Conservation (phyloP, 73 alveolate species). For the Paramecium caudatum region DNA sequence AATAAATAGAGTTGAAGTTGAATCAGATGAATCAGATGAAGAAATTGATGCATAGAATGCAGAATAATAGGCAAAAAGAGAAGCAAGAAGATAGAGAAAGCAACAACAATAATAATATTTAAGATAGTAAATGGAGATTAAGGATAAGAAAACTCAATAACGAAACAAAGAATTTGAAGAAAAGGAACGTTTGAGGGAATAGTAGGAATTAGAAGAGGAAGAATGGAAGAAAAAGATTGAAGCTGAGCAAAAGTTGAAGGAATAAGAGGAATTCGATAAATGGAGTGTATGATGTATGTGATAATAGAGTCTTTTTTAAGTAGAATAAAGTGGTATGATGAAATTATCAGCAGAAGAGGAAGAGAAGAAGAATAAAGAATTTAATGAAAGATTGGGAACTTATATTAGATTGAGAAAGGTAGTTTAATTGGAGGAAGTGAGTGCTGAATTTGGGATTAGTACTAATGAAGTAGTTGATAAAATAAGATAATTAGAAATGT, state of each 20-base stretch:
- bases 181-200: slow-evolving; percentile 71
- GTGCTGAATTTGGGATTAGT: slow-evolving; percentile 79
- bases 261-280: slow-evolving; percentile 84
- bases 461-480: slow-evolving; percentile 84
- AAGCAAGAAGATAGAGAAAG: slow-evolving; percentile 80
- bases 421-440: slow-evolving; percentile 83
- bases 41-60: slow-evolving; percentile 71
- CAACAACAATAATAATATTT: slow-evolving; percentile 66
- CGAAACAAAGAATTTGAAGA: slow-evolving; percentile 79
- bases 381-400: slow-evolving; percentile 77
- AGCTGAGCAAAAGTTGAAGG: slow-evolving; percentile 81
- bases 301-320: slow-evolving; percentile 75
- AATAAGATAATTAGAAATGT: slow-evolving; percentile 76
- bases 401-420: slow-evolving; percentile 84
- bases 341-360: slow-evolving; percentile 78
- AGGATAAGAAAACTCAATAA: slow-evolving; percentile 70
- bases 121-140: slow-evolving; percentile 73
- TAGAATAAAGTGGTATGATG: slow-evolving; percentile 81
- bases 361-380: slow-evolving; percentile 75
- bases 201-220: slow-evolving; percentile 78
- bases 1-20: slow-evolving; percentile 50
- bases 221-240: slow-evolving; percentile 79
- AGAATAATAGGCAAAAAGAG: slow-evolving; percentile 80
- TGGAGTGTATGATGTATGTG: slow-evolving; percentile 77
- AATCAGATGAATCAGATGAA: slow-evolving; percentile 63